These are phyloP conservation scores for Rhizophagus prolifer DNA, from an alignment of 192 early-diverging fungal genomes.

Conservation along the genomic window DNA sequence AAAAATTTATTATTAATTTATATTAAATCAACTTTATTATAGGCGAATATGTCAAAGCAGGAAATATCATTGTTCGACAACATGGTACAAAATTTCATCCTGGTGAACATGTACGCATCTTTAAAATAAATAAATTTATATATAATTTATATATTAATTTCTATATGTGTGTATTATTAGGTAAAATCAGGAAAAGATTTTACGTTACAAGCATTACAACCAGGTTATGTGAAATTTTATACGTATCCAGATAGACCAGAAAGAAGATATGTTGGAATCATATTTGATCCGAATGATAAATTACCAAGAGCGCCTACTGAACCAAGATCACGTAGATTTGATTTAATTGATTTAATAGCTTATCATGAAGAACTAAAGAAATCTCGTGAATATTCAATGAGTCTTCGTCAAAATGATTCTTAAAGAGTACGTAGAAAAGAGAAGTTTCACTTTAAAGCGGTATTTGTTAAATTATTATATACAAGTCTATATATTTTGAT, in stretches of 20 bases:
- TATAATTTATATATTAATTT: neutral
- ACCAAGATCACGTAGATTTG: constrained; percentile 69
- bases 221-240: constrained; percentile 77
- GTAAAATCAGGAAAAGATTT: constrained; percentile 76
- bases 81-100: constrained; percentile 77
- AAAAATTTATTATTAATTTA: neutral
- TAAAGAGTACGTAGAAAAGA: neutral
- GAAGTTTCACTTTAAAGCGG: too few species aligned
- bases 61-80: constrained; percentile 82
- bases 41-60: constrained; percentile 69
- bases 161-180: constrained; percentile 27
- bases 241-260: constrained; percentile 57
- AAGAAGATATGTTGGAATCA: constrained; percentile 67
- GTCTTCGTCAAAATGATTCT: neutral
- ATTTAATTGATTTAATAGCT: constrained; percentile 56
- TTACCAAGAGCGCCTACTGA: constrained; percentile 61
- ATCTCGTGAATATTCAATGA: constrained; percentile 33
- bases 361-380: constrained; percentile 35
- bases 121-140: neutral
- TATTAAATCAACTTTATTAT: neutral
- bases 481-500: too few species aligned
- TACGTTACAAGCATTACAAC: constrained; percentile 69
- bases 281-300: constrained; percentile 57
- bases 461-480: too few species aligned
- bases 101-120: constrained; percentile 65